Conservation (phyloP, 768 basidiomycete genomes). For the Boletus barrowsii region DNA sequence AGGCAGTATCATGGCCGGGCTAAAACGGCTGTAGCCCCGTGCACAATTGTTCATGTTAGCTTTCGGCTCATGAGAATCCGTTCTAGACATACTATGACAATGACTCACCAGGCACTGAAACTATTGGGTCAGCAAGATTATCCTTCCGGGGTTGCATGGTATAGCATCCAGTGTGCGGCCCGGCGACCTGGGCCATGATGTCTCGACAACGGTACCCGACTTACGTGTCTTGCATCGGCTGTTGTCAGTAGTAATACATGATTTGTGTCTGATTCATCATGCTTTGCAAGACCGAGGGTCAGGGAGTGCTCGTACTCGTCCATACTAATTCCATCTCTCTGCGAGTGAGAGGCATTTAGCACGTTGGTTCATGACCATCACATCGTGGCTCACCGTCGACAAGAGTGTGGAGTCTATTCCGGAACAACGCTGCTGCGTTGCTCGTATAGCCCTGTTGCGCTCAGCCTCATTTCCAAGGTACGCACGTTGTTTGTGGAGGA, state of each 20-base stretch:
- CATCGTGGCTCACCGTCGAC: neutral
- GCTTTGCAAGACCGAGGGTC: constrained; percentile 26
- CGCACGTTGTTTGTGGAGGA: neutral
- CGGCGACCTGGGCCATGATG: too few relatives aligned
- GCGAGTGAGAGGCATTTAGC: neutral
- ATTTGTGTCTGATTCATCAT: constrained; percentile 71
- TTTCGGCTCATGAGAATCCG: too few relatives aligned
- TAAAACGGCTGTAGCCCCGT: too few relatives aligned
- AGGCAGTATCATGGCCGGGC: too few relatives aligned
- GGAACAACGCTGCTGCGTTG: neutral
- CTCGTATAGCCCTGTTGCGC: neutral
- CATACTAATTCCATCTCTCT: neutral
- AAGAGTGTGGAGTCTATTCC: neutral
- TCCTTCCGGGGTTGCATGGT: too few relatives aligned
- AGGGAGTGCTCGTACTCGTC: neutral
- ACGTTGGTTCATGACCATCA: neutral
- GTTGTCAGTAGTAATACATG: constrained; percentile 71
- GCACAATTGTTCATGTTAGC: too few relatives aligned
- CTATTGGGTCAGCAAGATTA: too few relatives aligned
- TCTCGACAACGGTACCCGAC: constrained; percentile 8
- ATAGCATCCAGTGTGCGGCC: too few relatives aligned
- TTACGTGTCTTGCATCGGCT: constrained; percentile 61
- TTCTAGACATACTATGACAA: too few relatives aligned
- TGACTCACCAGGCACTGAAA: too few relatives aligned
- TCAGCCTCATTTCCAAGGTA: neutral